A percentile compares a stretch with the other conserved stretches of the same genome.
Conservation (phyloP, 306 rosid species). For the Rosa rugosa region DNA sequence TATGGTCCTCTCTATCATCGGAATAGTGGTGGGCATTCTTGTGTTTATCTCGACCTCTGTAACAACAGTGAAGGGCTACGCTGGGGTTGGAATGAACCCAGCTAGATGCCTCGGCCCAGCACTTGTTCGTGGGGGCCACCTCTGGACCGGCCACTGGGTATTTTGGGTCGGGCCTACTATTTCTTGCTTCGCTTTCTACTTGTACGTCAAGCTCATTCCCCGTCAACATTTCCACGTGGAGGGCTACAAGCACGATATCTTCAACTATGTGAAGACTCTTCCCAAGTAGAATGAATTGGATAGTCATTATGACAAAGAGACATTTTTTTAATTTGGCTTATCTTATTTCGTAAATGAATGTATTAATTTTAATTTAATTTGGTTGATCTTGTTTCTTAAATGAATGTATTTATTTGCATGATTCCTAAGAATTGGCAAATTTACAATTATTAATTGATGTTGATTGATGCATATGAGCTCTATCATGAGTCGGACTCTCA, state of each 20-base stretch:
- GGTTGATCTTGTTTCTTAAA: background rate
- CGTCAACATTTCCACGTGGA: slow-evolving; percentile 26
- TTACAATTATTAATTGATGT: too few species aligned
- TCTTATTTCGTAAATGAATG: background rate
- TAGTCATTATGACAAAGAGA: background rate
- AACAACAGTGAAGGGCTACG: slow-evolving; percentile 26
- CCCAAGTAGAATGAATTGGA: background rate
- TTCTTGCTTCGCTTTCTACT: slow-evolving; percentile 28
- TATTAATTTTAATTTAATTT: background rate
- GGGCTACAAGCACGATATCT: slow-evolving; percentile 22
- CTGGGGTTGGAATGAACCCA: slow-evolving; percentile 37
- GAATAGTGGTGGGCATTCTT: slow-evolving; percentile 31
- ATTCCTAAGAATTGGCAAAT: background rate
- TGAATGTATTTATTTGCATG: background rate
- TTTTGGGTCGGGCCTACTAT: slow-evolving; percentile 38
- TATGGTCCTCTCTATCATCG: slow-evolving; percentile 24
- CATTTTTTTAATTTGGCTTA: background rate
- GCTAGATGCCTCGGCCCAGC: slow-evolving; percentile 40
- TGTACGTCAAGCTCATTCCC: slow-evolving; percentile 36
- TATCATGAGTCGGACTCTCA: background rate
- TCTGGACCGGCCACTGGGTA: slow-evolving; percentile 34
- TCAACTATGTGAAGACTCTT: slow-evolving; percentile 18
- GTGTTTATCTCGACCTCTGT: slow-evolving; percentile 29
- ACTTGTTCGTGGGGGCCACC: slow-evolving; percentile 31
- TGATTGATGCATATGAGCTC: background rate